Percentiles rank a stretch among this genome's conserved stretches.
phyloP scores from a whole-genome alignment of 1,284 basidiomycete genomes.

The Neotropicomus parvogracilis region DNA sequence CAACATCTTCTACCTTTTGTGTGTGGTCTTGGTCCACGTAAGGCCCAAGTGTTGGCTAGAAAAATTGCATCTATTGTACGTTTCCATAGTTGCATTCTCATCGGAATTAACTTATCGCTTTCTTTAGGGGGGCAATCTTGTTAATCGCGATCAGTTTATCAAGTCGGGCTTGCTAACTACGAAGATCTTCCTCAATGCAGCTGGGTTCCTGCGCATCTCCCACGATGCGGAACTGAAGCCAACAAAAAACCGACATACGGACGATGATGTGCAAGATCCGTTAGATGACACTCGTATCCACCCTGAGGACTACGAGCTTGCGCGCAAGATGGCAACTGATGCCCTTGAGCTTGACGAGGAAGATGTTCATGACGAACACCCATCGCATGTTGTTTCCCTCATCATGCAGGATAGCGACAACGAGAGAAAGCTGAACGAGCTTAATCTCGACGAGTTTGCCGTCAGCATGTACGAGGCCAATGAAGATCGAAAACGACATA shows the following conservation, averaged over 20 bases:
- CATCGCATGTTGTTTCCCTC: conserved; percentile 79
- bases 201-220: conserved; percentile 86
- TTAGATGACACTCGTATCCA: conserved; percentile 96
- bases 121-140: conserved; percentile 73
- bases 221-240: conserved; percentile 63
- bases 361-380: conserved; percentile 86
- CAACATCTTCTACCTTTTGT: conserved; percentile 87
- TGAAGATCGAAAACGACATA: conserved; percentile 83
- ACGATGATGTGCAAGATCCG: conserved; percentile 79
- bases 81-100: conserved; percentile 10
- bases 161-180: conserved; percentile 76
- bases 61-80: conserved; percentile 73
- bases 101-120: conserved; percentile 7
- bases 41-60: conserved; percentile 83
- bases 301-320: conserved; percentile 96
- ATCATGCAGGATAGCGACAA: conserved; percentile 85
- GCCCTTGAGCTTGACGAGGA: conserved; percentile 95
- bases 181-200: conserved; percentile 87
- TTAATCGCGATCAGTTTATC: conserved; percentile 84
- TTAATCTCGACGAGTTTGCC: conserved; percentile 96
- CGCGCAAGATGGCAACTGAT: conserved; percentile 98
- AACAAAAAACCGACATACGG: conserved; percentile 64
- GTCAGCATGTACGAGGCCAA: conserved; percentile 84
- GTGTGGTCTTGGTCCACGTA: conserved; percentile 92
- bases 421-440: conserved; percentile 81